These are phyloP conservation scores for Pilaira anomala DNA, from an alignment of 192 early-diverging fungal genomes.

Conservation along the genomic window DNA sequence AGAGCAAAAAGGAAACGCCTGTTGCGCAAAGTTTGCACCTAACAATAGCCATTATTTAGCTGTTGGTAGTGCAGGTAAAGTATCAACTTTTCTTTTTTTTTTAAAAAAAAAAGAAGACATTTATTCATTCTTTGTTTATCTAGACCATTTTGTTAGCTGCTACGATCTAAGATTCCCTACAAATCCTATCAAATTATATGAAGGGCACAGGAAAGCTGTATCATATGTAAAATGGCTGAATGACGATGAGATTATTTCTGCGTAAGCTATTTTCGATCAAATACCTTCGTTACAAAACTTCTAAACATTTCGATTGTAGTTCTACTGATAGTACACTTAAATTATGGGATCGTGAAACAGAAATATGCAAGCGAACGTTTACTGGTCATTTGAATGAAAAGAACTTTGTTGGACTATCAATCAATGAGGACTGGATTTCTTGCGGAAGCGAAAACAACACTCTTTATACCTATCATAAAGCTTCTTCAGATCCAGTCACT, in stretches of 20 bases:
- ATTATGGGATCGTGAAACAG: constrained; percentile 66
- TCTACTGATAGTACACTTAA: constrained; percentile 92
- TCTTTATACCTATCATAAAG: constrained; percentile 80
- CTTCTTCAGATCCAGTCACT: constrained; percentile 70
- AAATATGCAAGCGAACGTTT: constrained; percentile 66
- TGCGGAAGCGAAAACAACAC: constrained; percentile 94
- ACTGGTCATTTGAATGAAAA: constrained; percentile 89
- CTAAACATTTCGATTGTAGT: constrained; percentile 21
- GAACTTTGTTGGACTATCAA: constrained; percentile 94
- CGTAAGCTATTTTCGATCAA: constrained; percentile 35
- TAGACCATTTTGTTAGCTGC: constrained; percentile 89
- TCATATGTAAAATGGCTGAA: constrained; percentile 89
- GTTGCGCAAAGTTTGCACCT: constrained; percentile 93
- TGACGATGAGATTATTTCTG: constrained; percentile 78
- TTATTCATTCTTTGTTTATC: too few species aligned
- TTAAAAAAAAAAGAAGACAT: not conserved
- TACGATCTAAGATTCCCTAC: constrained; percentile 80
- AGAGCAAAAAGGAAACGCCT: constrained; percentile 84
- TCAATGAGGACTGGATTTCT: constrained; percentile 81
- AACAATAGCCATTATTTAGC: constrained; percentile 66
- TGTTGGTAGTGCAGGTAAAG: constrained; percentile 79
- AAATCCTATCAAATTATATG: constrained; percentile 68
- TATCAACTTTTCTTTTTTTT: constrained; percentile 1
- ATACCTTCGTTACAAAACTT: not conserved
- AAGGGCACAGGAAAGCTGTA: constrained; percentile 90